Evolutionary conservation across 208 protist species (phyloP).

Genomic region (Herpetomonas tarakana): DNA sequence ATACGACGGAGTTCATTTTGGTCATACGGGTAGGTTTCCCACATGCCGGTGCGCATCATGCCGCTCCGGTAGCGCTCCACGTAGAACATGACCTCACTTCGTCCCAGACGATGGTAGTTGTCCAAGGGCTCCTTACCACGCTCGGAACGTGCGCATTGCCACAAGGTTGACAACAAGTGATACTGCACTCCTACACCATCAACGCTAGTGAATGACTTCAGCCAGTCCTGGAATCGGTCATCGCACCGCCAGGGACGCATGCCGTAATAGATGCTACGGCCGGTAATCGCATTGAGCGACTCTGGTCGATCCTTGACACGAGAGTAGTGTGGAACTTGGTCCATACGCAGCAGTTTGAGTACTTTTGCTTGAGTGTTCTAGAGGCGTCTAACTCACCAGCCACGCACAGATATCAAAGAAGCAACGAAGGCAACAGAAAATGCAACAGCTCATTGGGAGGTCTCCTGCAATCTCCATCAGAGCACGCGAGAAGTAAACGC

Average conservation of each 20-base stretch:
- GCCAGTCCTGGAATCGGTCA: conserved; percentile 80
- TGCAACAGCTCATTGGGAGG: neutral
- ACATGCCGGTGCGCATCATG: conserved; percentile 68
- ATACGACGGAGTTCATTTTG: conserved; percentile 63
- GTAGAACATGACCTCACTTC: conserved; percentile 80
- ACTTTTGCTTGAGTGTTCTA: neutral
- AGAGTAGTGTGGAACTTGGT: conserved; percentile 56
- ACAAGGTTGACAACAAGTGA: conserved; percentile 26
- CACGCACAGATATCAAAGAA: conserved; percentile 1
- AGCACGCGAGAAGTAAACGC: neutral
- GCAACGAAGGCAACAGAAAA: neutral
- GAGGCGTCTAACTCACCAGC: neutral
- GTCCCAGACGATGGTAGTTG: conserved; percentile 50
- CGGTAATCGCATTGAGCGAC: conserved; percentile 71
- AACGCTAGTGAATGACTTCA: conserved; percentile 53
- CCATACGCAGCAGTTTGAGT: conserved; percentile 16
- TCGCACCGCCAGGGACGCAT: conserved; percentile 81
- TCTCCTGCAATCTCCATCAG: neutral
- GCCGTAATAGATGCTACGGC: conserved; percentile 80
- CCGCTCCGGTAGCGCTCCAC: conserved; percentile 68
- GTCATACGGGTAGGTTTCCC: conserved; percentile 78
- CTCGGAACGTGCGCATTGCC: conserved; percentile 50
- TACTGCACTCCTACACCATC: conserved; percentile 44
- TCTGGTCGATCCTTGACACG: conserved; percentile 58
- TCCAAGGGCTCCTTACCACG: conserved; percentile 55